Evolutionary conservation across 73 alveolate species (phyloP), one percentile per base, ranked within the genome.

Genomic region (Paramecium octaurelia): DNA sequence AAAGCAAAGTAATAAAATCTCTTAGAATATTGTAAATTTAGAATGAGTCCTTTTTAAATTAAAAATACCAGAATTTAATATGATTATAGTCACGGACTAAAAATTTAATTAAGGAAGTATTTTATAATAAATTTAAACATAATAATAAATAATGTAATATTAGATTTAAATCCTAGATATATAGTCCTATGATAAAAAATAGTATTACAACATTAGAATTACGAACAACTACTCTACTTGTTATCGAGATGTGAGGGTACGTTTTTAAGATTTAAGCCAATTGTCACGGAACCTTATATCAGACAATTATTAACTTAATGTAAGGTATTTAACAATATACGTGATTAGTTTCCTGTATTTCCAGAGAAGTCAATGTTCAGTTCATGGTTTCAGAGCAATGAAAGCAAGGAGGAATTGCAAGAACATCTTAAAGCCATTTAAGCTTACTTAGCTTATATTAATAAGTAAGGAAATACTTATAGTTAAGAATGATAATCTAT

Each of bases 341-440:
- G 40, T 12, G 14, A 16, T 3, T 73, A 73, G 87, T 73, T 73
- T 6, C 87, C 87, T 29, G 18, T 12, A 31, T 73, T 73, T 18
- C 87, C 87, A 35, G 87, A 73, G 35, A 73, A 73, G 12, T 73
- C 87, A 73, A 20, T 73, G 6, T 73, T 34, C 21, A 73, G 87
- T 73, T 73, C 87, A 14, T 73, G 87, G 87, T 73, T 73, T 40
- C 9, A 34, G 38, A 16, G 14, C 20, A 38, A 8, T 35, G 87
- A 73, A n/a, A 36, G 60, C 12, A 34, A 20, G 9, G 87, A 73
- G 20, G 87, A 73, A 9, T 73, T 73, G n/a, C 5, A 4, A 36
- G 87, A 73, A 36, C 46, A 35, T 73, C n/a, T 29, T 8, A 40
- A 34, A 38, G n/a, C 23, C n/a, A 21, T 73, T 3, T 36, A 34